Evolutionary conservation across 768 basidiomycete species (phyloP), one percentile per base, ranked within the genome.

Genomic region (Mycena vulgaris): DNA sequence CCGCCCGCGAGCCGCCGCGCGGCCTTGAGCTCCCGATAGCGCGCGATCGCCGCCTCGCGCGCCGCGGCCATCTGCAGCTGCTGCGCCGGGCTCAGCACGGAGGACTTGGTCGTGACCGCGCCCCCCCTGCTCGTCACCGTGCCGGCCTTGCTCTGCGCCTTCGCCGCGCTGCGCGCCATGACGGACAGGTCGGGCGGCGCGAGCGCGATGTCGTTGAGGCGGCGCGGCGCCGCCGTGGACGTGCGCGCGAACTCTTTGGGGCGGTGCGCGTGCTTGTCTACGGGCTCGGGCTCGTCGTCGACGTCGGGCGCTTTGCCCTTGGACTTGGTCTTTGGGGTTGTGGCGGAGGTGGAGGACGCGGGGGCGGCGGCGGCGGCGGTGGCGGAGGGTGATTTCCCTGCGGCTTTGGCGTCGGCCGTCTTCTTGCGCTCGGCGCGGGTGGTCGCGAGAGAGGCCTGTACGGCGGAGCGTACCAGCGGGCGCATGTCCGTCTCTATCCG

Each of bases 51-150:
- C 68, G 87, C 90, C 73, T 92, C 90, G 71, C 94, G 85, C 78
- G 95, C 93, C 60, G 84, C 83, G 75, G 92, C 92, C 88, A 95
- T 89, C 89, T 93, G 89, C 9, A 85, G 84, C 77, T 89, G 90
- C 81, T 94, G 93, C 17, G 91, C 89, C 87, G 94, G 90, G 30
- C 90, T 92, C 33, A 95, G 72, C 10, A 93, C 85, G 4, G 85
- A 81, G 39, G 71, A 11, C 25, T 23, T 47, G 42, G 19, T 33
- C 33, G 49, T 81, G 67, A 75, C 75, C 66, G 25, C 40, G 51
- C 75, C 70, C 37, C 74, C 70, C 13, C 69, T 68, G 33, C 51
- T 16, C 21, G 47, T 81, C 68, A 75, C 75, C 66, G 25, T 52
- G 49, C 75, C 70, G 33, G 74, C 39, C 49, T 5, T 35, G 6